A percentile compares a stretch with the other conserved stretches of the same genome.
phyloP scores from a whole-genome alignment of 2,329 filamentous ascomycete species.

The Fusarium sp. region DNA sequence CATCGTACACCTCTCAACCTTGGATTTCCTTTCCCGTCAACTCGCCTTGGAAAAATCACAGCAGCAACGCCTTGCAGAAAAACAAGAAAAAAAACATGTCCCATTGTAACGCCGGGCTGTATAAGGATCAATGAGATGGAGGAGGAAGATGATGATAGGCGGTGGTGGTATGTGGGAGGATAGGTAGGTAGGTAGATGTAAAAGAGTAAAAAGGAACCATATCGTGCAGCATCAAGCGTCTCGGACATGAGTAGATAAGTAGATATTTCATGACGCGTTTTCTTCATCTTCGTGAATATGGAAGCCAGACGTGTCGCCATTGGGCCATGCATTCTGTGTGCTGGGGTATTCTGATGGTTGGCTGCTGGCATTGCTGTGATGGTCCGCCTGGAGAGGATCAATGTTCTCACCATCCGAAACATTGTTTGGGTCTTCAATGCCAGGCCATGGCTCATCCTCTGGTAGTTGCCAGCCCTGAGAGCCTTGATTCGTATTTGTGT shows the following conservation, averaged over 20 bases:
- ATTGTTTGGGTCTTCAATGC: conserved; percentile 63
- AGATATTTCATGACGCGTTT: conserved; percentile 26
- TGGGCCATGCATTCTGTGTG: conserved; percentile 58
- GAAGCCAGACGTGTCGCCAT: conserved; percentile 47
- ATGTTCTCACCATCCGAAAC: conserved; percentile 64
- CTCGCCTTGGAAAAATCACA: conserved; percentile 5
- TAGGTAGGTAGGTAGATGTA: neutral
- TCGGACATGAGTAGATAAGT: neutral
- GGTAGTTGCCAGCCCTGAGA: conserved; percentile 52
- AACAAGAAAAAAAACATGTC: conserved; percentile 6
- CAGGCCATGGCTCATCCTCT: conserved; percentile 68
- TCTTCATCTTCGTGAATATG: conserved; percentile 56
- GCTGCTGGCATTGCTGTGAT: conserved; percentile 58
- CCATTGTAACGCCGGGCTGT: conserved; percentile 24
- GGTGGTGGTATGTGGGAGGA: neutral
- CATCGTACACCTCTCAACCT: conserved; percentile 9
- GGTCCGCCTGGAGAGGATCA: conserved; percentile 53
- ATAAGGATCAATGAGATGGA: conserved; percentile 8
- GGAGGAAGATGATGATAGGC: conserved; percentile 1
- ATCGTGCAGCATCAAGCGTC: conserved; percentile 20
- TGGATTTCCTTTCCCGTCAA: neutral
- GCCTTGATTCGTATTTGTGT: conserved; percentile 30
- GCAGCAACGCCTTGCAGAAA: conserved; percentile 30
- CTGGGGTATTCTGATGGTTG: conserved; percentile 68
- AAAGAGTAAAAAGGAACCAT: conserved; percentile 11